Evolutionary conservation across 352 stramenopile genomes (phyloP).

Genomic region (Globisporangium camurandrum): DNA sequence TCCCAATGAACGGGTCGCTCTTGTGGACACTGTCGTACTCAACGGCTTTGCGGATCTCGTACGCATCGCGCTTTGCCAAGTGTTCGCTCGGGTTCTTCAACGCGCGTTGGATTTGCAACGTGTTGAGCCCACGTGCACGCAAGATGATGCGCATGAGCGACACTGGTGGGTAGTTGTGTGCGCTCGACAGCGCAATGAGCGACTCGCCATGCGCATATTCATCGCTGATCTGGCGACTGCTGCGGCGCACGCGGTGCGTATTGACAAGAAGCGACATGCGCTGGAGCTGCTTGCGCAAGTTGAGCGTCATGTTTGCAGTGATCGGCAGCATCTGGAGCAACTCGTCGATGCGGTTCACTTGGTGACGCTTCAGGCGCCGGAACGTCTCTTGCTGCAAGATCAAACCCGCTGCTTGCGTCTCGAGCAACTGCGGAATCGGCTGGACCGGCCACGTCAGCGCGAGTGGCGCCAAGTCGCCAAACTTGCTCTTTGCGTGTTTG

Average conservation of each 20-base stretch:
- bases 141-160: constrained; percentile 82
- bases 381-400: constrained; percentile 84
- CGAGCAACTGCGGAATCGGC: constrained; percentile 72
- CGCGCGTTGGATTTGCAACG: constrained; percentile 53
- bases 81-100: constrained; percentile 36
- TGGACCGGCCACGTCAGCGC: constrained; percentile 64
- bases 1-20: constrained; percentile 73
- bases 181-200: constrained; percentile 64
- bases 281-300: constrained; percentile 78
- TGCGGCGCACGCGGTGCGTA: constrained; percentile 67
- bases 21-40: constrained; percentile 83
- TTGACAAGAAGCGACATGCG: constrained; percentile 84
- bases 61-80: constrained; percentile 59
- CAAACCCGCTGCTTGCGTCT: constrained; percentile 72
- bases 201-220: constrained; percentile 72
- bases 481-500: constrained; percentile 43
- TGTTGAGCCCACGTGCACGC: constrained; percentile 49
- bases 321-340: constrained; percentile 81
- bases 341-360: constrained; percentile 78
- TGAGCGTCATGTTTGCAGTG: constrained; percentile 84
- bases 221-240: constrained; percentile 42
- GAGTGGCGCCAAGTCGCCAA: constrained; percentile 44
- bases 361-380: constrained; percentile 69
- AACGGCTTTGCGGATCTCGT: constrained; percentile 60
- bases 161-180: constrained; percentile 78